Evolutionary conservation across 2,329 filamentous ascomycete species (phyloP), one percentile per base, ranked within the genome.

Genomic region (Chrysoporthe deuterocubensis): DNA sequence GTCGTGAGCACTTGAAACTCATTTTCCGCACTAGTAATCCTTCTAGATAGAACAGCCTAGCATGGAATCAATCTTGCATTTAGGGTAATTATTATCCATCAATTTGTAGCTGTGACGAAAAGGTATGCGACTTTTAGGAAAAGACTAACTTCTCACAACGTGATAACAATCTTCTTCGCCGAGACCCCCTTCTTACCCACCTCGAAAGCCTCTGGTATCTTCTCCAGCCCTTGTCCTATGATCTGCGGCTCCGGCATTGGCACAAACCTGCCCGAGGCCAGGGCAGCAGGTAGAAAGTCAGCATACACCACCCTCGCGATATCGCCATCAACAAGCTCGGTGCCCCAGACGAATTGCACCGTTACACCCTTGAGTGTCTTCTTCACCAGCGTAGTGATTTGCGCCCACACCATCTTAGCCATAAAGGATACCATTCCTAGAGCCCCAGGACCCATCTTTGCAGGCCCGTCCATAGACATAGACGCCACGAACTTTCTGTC

Each of bases 101-200:
- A 6, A 40, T 9, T 40, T 40, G 37, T 40, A 6, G 37, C 37
- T 40, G 6, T 9, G 37, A 40, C 6, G 1, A 7, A 40, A 40
- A 40, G 37, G 5, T 5, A 1, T 9, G 37, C 9, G 37, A 40
- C 9, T 9, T 40, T 9, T 26, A 26, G 26, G 26, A 26, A 40
- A 40, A 9, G 9, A 9, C 9, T 3, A 4, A 14, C 11, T 54
- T 11, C 32, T 54, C 21, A 54, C 50, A 54, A 34, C 16, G 50
- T 54, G 26, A 54, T 34, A 2, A 81, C 77, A 50, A 81, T 58
- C 68, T 81, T 81, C 63, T 76, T 74, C 0, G 75, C 79, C 63
- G 78, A 80, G 3, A 81, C 75, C 3, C 75, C 75, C 14, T 73
- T 73, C 43, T 72, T 74, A 4, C 71, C 74, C 57, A 71, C 71